Evolutionary conservation across 345 rosid genomes (phyloP), one percentile per base, ranked within the genome.

Genomic region (Melastoma malabathricum): DNA sequence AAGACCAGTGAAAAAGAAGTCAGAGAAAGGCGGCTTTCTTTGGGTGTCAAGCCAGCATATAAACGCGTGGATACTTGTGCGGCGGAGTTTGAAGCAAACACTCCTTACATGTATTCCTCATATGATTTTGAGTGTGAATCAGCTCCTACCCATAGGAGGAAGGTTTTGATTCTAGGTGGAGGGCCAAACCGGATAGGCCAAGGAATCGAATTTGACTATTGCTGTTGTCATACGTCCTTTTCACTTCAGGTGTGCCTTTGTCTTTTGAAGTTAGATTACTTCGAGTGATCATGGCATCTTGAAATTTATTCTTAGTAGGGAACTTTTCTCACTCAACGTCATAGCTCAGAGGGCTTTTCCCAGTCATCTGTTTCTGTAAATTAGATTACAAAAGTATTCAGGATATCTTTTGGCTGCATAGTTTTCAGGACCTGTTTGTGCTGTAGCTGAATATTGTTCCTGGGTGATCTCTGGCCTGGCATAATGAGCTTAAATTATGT

Each of bases 21-120:
- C 47, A 81, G 97, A 2, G 68, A 48, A 34, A 81, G 70, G 59
- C 70, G 95, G 13, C 55, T 79, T 15, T 77, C 79, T 19, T 55
- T 85, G 38, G 94, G 97, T 57, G 83, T 88, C 66, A 58, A 69
- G 64, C 99, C 99, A 20, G 70, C 83, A 58, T 92, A 77, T 61
- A 92, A 92, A 72, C 70, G 95, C 61, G 99, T 92, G 14, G 99
- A 92, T 69, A 88, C 99, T 18, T 88, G 99, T 63, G 97, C 99
- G 56, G 97, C 99, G 13, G 99, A 92, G 71, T 88, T 92, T 60
- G 97, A 92, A 76, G 97, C 99, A 6, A 70, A 82, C 58, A 87
- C 98, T 50, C 98, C 96, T 13, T 87, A 82, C 65, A 84, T 92
- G 98, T 92, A 84, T 60, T 92, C 98, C 18, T 82, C 95, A 18